Conservation (phyloP, 2,329 filamentous ascomycete species). For the Daldinia sp. region DNA sequence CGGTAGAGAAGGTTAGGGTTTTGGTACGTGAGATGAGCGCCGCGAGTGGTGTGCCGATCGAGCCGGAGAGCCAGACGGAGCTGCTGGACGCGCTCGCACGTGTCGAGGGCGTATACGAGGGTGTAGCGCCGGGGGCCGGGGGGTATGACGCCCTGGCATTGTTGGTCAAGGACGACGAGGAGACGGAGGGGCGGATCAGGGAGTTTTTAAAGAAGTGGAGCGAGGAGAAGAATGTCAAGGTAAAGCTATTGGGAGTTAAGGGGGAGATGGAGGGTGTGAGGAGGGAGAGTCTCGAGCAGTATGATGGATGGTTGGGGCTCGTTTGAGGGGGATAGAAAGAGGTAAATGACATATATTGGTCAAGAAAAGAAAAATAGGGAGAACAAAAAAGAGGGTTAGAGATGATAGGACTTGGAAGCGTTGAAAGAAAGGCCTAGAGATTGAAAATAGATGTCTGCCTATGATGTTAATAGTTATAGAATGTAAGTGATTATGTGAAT, state of each 20-base stretch:
- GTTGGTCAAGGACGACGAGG: slow-evolving; percentile 78
- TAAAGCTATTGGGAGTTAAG: slow-evolving; percentile 69
- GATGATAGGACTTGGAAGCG: background rate
- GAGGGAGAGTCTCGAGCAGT: slow-evolving; percentile 47
- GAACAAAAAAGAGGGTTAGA: background rate
- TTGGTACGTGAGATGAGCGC: slow-evolving; percentile 82
- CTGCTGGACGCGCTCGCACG: slow-evolving; percentile 81
- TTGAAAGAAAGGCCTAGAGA: background rate
- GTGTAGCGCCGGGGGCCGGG: slow-evolving; percentile 93
- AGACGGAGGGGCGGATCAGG: slow-evolving; percentile 70
- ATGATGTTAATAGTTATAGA: background rate
- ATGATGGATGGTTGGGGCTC: slow-evolving; percentile 47
- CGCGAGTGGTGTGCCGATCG: slow-evolving; percentile 83
- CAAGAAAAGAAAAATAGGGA: background rate
- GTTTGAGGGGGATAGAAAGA: slow-evolving; percentile 7
- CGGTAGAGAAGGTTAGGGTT: slow-evolving; percentile 65
- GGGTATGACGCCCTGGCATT: slow-evolving; percentile 92
- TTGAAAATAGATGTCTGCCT: background rate
- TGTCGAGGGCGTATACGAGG: slow-evolving; percentile 85
- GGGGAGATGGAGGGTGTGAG: slow-evolving; percentile 53
- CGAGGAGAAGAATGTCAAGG: slow-evolving; percentile 67
- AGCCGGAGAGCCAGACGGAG: slow-evolving; percentile 86
- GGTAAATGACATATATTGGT: background rate
- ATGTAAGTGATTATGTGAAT: background rate
- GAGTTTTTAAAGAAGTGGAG: slow-evolving; percentile 76